Percentiles rank a stretch among this genome's conserved stretches.
phyloP scores from a whole-genome alignment of 768 basidiomycete species.

The Rossbeevera mucosa region DNA sequence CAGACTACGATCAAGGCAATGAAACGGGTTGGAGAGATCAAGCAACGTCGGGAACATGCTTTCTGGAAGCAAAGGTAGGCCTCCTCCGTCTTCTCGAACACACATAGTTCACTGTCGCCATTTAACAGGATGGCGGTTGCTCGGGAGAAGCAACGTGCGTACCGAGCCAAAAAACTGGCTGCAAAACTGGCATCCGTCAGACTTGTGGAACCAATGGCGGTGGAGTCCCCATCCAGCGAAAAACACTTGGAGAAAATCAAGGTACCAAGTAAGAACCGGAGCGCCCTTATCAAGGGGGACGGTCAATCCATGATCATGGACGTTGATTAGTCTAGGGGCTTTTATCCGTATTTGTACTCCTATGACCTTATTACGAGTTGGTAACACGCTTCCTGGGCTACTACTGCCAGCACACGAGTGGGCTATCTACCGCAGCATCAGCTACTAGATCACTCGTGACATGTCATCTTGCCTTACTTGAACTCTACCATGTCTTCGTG shows the following conservation, averaged over 20 bases:
- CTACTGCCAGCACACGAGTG: neutral
- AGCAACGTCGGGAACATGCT: conserved; percentile 80
- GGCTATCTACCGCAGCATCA: conserved; percentile 4
- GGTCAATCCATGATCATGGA: conserved; percentile 93
- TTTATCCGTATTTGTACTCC: conserved; percentile 17
- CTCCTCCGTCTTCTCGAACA: neutral
- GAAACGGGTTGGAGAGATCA: conserved; percentile 93
- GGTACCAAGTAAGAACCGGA: conserved; percentile 55
- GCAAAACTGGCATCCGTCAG: conserved; percentile 52
- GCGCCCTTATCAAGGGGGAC: conserved; percentile 76
- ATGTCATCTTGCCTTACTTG: conserved; percentile 16
- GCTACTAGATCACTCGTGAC: conserved; percentile 3
- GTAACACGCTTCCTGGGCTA: too few relatives aligned
- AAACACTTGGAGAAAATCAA: conserved; percentile 76
- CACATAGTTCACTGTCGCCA: neutral
- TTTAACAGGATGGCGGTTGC: conserved; percentile 73
- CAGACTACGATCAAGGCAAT: conserved; percentile 94
- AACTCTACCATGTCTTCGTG: conserved; percentile 43
- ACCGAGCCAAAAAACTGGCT: conserved; percentile 62
- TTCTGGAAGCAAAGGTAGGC: conserved; percentile 91
- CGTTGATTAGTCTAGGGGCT: conserved; percentile 47
- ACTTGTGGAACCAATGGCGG: conserved; percentile 59
- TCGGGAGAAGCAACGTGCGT: conserved; percentile 70
- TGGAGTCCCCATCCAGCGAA: conserved; percentile 40
- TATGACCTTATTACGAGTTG: neutral